These are phyloP conservation scores for Leishmania major DNA, from an alignment of 208 protist species.

Conservation along the genomic window DNA sequence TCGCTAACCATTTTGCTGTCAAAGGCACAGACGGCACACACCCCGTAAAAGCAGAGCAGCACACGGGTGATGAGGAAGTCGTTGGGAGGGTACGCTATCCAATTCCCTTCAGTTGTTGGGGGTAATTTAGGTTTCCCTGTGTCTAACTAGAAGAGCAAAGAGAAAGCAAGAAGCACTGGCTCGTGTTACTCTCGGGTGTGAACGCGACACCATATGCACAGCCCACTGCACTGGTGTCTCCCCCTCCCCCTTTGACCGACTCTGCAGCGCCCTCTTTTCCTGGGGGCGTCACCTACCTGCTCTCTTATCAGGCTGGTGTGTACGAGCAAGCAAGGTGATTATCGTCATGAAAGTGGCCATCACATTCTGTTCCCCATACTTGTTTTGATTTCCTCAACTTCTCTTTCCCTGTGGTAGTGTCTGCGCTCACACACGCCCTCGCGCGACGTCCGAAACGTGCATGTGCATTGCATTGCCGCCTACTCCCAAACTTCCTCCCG, in stretches of 20 bases:
- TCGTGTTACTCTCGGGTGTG: neutral
- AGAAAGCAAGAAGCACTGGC: neutral
- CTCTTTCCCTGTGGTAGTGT: neutral
- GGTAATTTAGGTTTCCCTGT: neutral
- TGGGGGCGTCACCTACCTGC: too few species aligned
- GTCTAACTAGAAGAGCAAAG: slow-evolving; percentile 6
- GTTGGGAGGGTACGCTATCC: neutral
- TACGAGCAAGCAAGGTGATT: neutral
- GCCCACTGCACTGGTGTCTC: neutral
- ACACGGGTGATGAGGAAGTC: neutral
- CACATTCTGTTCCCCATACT: neutral
- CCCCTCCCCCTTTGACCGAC: neutral
- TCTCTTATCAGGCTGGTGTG: neutral
- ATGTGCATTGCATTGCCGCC: neutral
- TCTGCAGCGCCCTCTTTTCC: neutral
- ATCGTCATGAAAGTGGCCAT: neutral
- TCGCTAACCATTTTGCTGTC: neutral
- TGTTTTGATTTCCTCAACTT: slow-evolving; percentile 2
- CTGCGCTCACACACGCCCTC: neutral
- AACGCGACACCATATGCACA: neutral
- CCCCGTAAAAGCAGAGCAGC: neutral
- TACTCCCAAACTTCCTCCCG: neutral
- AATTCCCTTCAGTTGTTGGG: neutral
- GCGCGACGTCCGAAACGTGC: neutral
- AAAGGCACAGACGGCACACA: neutral